Evolutionary conservation across 2,329 filamentous ascomycete species (phyloP).

Genomic region (Karstenula rhodostoma): DNA sequence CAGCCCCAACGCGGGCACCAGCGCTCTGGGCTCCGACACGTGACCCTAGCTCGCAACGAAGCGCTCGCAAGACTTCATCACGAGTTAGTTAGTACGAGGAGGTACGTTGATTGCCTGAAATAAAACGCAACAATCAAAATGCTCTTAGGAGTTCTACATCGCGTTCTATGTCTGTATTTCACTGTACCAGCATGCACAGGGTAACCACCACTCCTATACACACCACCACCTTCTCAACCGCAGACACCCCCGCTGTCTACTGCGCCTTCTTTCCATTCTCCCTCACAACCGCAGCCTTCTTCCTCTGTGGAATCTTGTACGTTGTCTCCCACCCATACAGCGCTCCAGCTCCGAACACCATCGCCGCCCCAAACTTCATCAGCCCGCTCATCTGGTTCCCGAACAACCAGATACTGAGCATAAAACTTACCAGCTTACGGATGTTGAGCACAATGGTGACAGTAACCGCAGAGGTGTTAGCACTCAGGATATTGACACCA

Average conservation of each 20-base stretch:
- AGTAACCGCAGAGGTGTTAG: slow-evolving; percentile 87
- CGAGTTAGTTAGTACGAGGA: no score
- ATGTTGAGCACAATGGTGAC: slow-evolving; percentile 97
- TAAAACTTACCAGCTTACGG: slow-evolving; percentile 87
- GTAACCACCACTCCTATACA: background rate
- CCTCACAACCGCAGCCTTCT: slow-evolving; percentile 36
- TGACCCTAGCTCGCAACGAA: background rate
- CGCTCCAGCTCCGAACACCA: slow-evolving; percentile 92
- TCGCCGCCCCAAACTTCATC: slow-evolving; percentile 79
- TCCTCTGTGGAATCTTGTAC: slow-evolving; percentile 54
- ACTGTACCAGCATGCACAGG: background rate
- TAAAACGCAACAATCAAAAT: background rate
- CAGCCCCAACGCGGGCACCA: slow-evolving; percentile 3
- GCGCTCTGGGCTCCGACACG: slow-evolving; percentile 8
- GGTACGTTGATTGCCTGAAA: no score
- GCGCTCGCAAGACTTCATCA: no score
- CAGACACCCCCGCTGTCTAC: slow-evolving; percentile 16
- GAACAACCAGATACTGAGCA: slow-evolving; percentile 93
- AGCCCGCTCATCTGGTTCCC: slow-evolving; percentile 80
- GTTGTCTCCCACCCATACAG: slow-evolving; percentile 82
- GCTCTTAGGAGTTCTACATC: background rate
- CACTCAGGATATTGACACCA: slow-evolving; percentile 92
- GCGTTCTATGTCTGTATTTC: background rate
- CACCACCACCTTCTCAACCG: background rate
- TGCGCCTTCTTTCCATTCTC: slow-evolving; percentile 37